Evolutionary conservation across 2,329 filamentous ascomycete species (phyloP), one percentile per base, ranked within the genome.

Genomic region (Xylariaceae sp.): DNA sequence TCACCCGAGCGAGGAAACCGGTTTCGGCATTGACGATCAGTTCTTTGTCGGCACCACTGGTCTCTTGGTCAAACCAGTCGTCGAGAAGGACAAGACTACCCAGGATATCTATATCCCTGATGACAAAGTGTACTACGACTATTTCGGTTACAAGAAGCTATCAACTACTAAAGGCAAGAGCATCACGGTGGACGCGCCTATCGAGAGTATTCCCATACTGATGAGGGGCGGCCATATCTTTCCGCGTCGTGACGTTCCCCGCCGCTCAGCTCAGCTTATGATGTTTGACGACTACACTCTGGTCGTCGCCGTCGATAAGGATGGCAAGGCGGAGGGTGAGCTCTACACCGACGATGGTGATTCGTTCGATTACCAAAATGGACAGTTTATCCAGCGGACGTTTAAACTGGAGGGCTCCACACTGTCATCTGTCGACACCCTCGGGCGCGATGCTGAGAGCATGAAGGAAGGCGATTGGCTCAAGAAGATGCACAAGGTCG

Each of bases 141-240:
- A 98, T 70, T 94, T 93, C 61, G 88, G 88, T 55, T 96, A 89
- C 68, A 80, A 84, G 32, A 71, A 80, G 33, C 81, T 94, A 59
- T 65, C 72, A 30, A 83, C 82, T 17, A 77, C 84, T 18, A 81
- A 83, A 48, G 86, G 87, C 49, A 84, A 85, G 62, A 70, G 68
- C 30, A 72, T 88, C 47, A 85, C 78, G 1, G 71, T 96, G 29
- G 66, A 79, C 1, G 87, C 91, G 0, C 87, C 90, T 0, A 73
- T 97, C 3, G 87, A 95, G 42, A 88, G 84, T 55, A 87, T 95
- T 15, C 91, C 93, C 1, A 67, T 98, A 12, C 73, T 98, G 34
- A 93, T 97, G 85, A 89, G 86, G 52, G 91, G 89, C 35, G 93
- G 93, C 1, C 87, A 97, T 63, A 84, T 98, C 55, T 83, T 97